Evolutionary conservation across 1,139 yeast species (phyloP).

Genomic region (Magnusiomyces suaveolens): DNA sequence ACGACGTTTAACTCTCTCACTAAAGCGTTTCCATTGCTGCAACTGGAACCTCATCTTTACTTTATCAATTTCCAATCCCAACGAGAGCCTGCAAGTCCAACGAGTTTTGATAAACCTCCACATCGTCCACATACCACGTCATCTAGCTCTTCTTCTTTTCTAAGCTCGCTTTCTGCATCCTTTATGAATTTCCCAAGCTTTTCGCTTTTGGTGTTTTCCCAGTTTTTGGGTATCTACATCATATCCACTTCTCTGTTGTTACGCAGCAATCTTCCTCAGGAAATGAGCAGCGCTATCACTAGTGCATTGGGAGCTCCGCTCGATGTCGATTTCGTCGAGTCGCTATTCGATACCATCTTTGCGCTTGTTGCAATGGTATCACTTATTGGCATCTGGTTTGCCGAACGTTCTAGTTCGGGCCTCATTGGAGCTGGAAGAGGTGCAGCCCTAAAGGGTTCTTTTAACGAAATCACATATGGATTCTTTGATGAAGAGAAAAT

Average conservation of each 20-base stretch:
- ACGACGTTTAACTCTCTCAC: constrained; percentile 27
- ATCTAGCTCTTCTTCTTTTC: background rate
- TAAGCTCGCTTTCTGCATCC: background rate
- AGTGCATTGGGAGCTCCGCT: constrained; percentile 40
- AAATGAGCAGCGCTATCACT: constrained; percentile 46
- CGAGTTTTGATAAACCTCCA: constrained; percentile 7
- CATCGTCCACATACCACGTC: constrained; percentile 5
- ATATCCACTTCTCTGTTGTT: constrained; percentile 71
- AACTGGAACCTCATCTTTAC: constrained; percentile 3
- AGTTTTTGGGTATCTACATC: constrained; percentile 68
- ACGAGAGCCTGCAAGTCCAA: background rate
- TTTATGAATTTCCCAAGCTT: constrained; percentile 5
- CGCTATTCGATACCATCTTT: constrained; percentile 73
- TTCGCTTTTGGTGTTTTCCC: constrained; percentile 46
- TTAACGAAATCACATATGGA: background rate
- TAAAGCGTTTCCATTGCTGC: constrained; percentile 26
- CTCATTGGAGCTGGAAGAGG: background rate
- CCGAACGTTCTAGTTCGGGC: constrained; percentile 1
- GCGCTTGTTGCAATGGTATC: constrained; percentile 40
- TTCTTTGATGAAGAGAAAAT: constrained; percentile 4
- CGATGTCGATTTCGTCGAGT: constrained; percentile 56
- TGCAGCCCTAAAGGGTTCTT: background rate
- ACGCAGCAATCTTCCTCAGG: constrained; percentile 60
- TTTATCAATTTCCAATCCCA: constrained; percentile 3
- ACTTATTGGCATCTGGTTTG: constrained; percentile 6